phyloP scores from a whole-genome alignment of 2,329 filamentous ascomycete genomes.

The Colletotrichum filicis region DNA sequence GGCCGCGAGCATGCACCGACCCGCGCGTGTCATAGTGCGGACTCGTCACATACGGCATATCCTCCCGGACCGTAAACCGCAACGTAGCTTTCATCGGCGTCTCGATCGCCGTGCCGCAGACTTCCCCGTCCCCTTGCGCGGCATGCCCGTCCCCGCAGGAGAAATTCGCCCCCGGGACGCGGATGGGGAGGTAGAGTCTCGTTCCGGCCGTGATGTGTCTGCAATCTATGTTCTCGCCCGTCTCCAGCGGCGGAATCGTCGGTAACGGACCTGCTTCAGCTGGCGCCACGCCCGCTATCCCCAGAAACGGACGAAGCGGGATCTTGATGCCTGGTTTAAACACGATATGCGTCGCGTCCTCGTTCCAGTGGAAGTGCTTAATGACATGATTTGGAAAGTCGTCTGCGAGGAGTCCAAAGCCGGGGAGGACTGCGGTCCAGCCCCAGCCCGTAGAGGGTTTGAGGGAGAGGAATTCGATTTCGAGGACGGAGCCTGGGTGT shows the following conservation, averaged over 20 bases:
- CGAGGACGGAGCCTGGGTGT: conserved; percentile 61
- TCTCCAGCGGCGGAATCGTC: conserved; percentile 61
- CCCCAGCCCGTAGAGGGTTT: conserved; percentile 57
- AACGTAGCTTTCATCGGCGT: conserved; percentile 61
- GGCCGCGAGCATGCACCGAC: conserved; percentile 34
- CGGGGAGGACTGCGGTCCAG: conserved; percentile 63
- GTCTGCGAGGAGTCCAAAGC: conserved; percentile 60
- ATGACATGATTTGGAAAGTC: conserved; percentile 56
- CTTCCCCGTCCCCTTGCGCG: conserved; percentile 64
- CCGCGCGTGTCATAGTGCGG: conserved; percentile 57
- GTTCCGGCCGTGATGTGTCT: conserved; percentile 58
- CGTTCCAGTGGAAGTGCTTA: conserved; percentile 58
- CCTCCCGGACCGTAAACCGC: conserved; percentile 59
- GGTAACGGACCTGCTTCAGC: conserved; percentile 55
- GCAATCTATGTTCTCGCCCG: conserved; percentile 67
- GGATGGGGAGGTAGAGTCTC: conserved; percentile 59
- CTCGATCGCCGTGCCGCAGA: conserved; percentile 67
- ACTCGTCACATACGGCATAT: conserved; percentile 55
- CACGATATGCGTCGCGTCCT: conserved; percentile 44
- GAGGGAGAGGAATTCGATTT: conserved; percentile 60
- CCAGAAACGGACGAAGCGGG: conserved; percentile 62
- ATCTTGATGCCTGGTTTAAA: conserved; percentile 61
- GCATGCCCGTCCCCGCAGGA: conserved; percentile 66
- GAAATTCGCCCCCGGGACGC: conserved; percentile 61
- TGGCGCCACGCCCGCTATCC: conserved; percentile 62